These are phyloP conservation scores for Cucurbita pepo DNA, from an alignment of 306 rosid species.

Conservation along the genomic window DNA sequence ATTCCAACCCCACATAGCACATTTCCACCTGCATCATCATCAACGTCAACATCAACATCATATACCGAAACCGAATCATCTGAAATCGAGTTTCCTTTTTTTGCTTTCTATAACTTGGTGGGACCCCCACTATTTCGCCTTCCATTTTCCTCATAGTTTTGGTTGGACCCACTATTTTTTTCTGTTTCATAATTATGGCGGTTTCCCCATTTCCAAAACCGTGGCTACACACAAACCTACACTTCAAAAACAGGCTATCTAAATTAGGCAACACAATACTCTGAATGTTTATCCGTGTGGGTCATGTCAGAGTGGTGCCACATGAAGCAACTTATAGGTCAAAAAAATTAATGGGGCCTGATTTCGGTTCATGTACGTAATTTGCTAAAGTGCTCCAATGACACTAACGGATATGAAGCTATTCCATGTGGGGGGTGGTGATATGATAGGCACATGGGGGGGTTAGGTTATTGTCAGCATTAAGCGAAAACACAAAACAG, in stretches of 20 bases:
- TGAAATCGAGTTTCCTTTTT: too few relatives aligned
- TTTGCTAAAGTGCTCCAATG: neutral
- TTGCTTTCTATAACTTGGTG: too few relatives aligned
- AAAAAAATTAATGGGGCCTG: neutral
- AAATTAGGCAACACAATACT: too few relatives aligned
- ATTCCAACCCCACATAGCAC: slow-evolving; percentile 74
- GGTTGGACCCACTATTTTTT: too few relatives aligned
- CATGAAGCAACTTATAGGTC: too few relatives aligned
- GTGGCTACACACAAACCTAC: too few relatives aligned
- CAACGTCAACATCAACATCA: neutral
- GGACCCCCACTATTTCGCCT: too few relatives aligned
- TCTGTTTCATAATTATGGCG: too few relatives aligned
- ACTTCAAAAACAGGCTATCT: too few relatives aligned
- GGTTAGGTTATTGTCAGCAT: neutral
- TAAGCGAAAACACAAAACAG: neutral
- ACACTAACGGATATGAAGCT: neutral
- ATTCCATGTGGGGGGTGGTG: neutral
- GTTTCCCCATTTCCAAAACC: too few relatives aligned
- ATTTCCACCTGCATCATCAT: slow-evolving; percentile 31
- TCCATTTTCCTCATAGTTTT: too few relatives aligned
- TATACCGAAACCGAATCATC: too few relatives aligned
- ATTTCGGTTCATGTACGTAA: neutral
- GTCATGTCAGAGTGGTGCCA: neutral
- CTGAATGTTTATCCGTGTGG: neutral
- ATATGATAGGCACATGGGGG: neutral